phyloP scores from a whole-genome alignment of 352 stramenopile genomes.

The Phytophthora pluvialis region DNA sequence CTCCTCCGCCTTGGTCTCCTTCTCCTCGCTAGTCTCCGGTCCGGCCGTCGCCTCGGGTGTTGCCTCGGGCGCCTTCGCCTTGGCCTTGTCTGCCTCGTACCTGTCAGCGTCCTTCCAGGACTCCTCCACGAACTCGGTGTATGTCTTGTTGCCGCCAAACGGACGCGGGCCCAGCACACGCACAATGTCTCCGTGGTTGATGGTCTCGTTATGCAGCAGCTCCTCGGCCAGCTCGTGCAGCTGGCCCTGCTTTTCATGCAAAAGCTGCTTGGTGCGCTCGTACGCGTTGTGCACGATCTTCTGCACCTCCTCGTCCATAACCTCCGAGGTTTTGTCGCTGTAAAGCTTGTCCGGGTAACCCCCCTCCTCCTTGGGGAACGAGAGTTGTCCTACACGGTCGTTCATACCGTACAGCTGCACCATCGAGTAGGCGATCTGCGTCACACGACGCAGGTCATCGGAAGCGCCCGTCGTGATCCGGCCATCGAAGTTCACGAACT shows the following conservation, averaged over 20 bases:
- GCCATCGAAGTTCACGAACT: conserved; percentile 97
- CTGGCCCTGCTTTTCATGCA: conserved; percentile 94
- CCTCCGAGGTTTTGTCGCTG: conserved; percentile 96
- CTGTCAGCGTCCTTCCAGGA: conserved; percentile 88
- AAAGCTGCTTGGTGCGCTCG: conserved; percentile 93
- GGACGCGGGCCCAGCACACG: conserved; percentile 94
- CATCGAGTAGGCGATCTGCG: conserved; percentile 98
- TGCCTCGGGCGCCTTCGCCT: conserved; percentile 19
- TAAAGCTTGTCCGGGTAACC: conserved; percentile 95
- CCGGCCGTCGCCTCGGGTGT: conserved; percentile 31
- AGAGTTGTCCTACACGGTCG: conserved; percentile 95
- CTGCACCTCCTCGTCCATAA: conserved; percentile 99
- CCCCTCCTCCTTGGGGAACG: conserved; percentile 94
- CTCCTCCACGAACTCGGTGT: conserved; percentile 96
- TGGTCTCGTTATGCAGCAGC: conserved; percentile 98
- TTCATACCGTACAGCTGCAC: conserved; percentile 99
- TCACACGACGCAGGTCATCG: conserved; percentile 92
- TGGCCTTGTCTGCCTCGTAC: conserved; percentile 75
- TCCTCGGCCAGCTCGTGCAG: conserved; percentile 95
- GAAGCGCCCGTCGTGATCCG: conserved; percentile 97
- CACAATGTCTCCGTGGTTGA: conserved; percentile 98
- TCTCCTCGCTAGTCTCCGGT: conserved; percentile 15
- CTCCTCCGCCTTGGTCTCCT: conserved; percentile 16
- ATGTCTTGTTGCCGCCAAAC: conserved; percentile 94
- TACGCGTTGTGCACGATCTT: conserved; percentile 98